Evolutionary conservation across 306 rosid genomes (phyloP), one percentile per base, ranked within the genome.

Genomic region (Cicer pinnatifidum): DNA sequence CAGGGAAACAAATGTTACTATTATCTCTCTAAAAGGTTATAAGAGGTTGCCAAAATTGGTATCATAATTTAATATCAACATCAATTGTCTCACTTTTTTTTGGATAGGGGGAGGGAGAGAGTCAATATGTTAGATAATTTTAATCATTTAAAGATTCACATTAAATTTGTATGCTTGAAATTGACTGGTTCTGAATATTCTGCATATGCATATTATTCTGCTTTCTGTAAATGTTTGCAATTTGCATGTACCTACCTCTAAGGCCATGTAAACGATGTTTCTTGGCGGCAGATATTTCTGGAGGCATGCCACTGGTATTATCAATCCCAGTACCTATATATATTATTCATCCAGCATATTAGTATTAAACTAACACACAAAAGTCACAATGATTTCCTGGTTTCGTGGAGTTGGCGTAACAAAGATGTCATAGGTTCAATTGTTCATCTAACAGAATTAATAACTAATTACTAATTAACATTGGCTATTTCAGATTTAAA

Each of bases 181-280:
- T 64, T 13, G 54, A 11, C 1, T 47, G 15, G 47, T 15, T 52
- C 11, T 15, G 28, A 23, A 50, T 50, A 6, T 48, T n/a, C 1
- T 20, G 23, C 23, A 20, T 20, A 20, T 47, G 7, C 33, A 23
- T 23, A 23, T 23, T 23, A 3, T 23, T 23, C 35, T 3, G 35
- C 5, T 28, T 28, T 28, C 3, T 28, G 35, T 28, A 3, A 28
- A 28, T 48, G n/a, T n/a, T 50, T n/a, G 9, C 9, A 6, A 6
- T 50, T 50, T 47, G 60, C 3, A 33, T 9, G 12, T 71, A 88
- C 98, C 98, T 71, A 88, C 98, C 98, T 81, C 50, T 77, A 67
- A 93, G 91, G 74, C 84, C 84, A 9, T 85, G 86, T 20, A 90
- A 85, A 11, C 84, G 83, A 46, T 69, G 41, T 75, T 73, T 89